Evolutionary conservation across 768 basidiomycete species (phyloP), one percentile per base, ranked within the genome.

Genomic region (Termitomyces heimii): DNA sequence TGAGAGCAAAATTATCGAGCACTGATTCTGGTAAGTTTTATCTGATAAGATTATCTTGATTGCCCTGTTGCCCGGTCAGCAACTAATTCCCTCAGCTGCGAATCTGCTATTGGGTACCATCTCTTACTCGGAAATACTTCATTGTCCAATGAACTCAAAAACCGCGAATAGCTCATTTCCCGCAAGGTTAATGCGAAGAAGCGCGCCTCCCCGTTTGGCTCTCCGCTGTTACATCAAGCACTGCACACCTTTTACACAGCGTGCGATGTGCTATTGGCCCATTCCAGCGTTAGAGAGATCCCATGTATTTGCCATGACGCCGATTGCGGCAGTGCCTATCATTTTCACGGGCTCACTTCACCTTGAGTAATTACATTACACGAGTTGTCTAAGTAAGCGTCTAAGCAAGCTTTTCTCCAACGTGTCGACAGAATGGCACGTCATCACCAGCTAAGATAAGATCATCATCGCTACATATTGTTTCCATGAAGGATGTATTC

Each of bases 141-240:
- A 18, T 35, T 35, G 44, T 43, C 53, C 53, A 42, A 52, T 24
- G 32, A 50, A 35, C 49, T n/a, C 48, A 53, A 22, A 52, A 48
- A 37, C 56, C 47, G 51, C 67, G 63, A 68, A 68, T 68, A 60
- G 67, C 67, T 60, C 67, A 66, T 68, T 60, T 68, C 65, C 65
- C 67, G 62, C 66, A 66, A 32, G 45, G 40, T 57, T 53, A 48
- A 28, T 45, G 57, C 35, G 35, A 39, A 55, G 47, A 29, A 60
- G 48, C 18, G 42, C 48, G 53, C 55, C 46, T 34, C 31, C 22
- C 40, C 18, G 57, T 54, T 50, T 32, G 35, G 42, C 37, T 44
- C 34, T 45, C 57, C 45, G 54, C 49, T 54, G 56, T 56, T 48
- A 40, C 51, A 52, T 52, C 51, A 52, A 40, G 24, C 12, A 40